Base-by-base conservation (phyloP, 768 basidiomycete genomes). In the Lentinula raphanica region DNA sequence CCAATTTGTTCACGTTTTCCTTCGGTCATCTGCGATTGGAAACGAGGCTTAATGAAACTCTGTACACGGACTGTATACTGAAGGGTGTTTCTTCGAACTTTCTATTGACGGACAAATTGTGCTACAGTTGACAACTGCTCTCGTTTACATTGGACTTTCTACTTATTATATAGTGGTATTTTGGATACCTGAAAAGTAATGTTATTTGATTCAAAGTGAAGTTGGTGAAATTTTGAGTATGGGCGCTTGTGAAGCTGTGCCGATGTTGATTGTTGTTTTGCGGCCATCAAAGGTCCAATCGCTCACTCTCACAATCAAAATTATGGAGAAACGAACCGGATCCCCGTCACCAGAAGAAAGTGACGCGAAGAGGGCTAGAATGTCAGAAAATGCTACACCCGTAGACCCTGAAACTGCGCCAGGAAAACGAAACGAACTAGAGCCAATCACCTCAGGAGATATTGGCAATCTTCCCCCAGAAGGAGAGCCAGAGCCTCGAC, bases 391-490 rank as follows among this genome's bases (percentile, higher is more conserved):
- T n/a, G 88, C 80, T 25, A 76, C 82, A 4, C 81, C 85, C 21
- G 88, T 92, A 13, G 91, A 94, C 73, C 86, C 87, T 23, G 86
- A 92, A 59, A 76, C 73, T 63, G 92, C 92, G 23, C 79, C 81
- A 0, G 94, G 94, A 63, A 95, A 94, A 74, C 89, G 92, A 63
- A 83, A 84, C 69, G 94, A 95, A 73, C 82, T 91, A 58, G 92
- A 94, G 65, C 93, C 93, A 49, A 78, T 94, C 59, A 80, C 84
- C 62, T 84, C 85, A 45, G 83, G 84, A 19, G 91, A 94, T 63
- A 81, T 94, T 63, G 88, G 80, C 36, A 95, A 94, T 73, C 74
- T 94, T 8, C 73, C 73, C n/a, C 72, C 77, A 2, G 76, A 76
- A 28, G 72, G 64, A 29, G 61, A 74, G 42, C 65, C 68, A 12